Evolutionary conservation across 1,284 basidiomycete species (phyloP), one percentile per base, ranked within the genome.

Genomic region (Pseudomicrostroma phylloplanum): DNA sequence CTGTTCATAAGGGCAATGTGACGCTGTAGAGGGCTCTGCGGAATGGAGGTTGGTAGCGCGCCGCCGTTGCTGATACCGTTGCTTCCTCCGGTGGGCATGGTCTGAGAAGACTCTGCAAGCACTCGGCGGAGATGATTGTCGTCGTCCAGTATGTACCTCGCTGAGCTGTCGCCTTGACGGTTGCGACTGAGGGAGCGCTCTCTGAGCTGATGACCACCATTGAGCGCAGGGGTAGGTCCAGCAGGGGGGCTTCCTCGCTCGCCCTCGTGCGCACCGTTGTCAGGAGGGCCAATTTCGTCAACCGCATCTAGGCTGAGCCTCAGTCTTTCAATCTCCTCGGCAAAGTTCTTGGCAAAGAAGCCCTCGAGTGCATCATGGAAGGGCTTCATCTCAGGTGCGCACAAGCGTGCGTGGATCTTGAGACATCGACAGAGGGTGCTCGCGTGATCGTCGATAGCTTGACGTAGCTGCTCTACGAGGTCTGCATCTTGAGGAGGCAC

Each of bases 331-430:
- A 96, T 89, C 80, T 97, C 93, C 25, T 92, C 90, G 0, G 86
- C 81, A 81, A 92, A 96, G 73, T 92, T 92, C 80, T 90, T 91
- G 62, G 84, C 84, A 83, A 92, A 96, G 80, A 96, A 60, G 72
- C 86, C 87, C 79, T 90, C 88, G 55, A 97, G 82, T 0, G 91
- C 92, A 65, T 89, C 87, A 76, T 97, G 92, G 84, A 97, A 96
- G 1, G 88, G 85, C 56, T 88, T 82, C 85, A 93, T 96, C 80
- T 91, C 91, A 25, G 86, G 84, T 0, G 90, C 86, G 76, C 91
- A 93, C 55, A 96, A 81, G 59, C 86, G 84, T 1, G 86, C 86
- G 76, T 96, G 92, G 11, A 96, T 82, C 63, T 85, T 86, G 59
- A 98, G 83, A 76, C 91, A 92, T 55, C 84, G 86, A 66, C 91